These are phyloP conservation scores for Parmelia sp. DNA, from an alignment of 495 filamentous ascomycete genomes.

Conservation along the genomic window DNA sequence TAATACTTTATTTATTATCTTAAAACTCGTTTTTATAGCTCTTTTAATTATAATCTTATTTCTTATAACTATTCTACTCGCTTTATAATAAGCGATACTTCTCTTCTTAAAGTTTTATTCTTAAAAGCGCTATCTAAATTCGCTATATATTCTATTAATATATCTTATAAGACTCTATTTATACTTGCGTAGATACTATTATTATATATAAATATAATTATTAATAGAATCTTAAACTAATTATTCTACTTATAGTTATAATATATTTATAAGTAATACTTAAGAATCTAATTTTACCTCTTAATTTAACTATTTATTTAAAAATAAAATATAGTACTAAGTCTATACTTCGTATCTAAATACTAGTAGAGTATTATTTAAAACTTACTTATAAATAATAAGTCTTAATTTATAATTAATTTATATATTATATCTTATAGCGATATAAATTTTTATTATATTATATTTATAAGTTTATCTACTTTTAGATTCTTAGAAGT, in stretches of 20 bases:
- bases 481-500: background rate
- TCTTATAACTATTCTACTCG: too few relatives aligned
- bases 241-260: constrained; percentile 26
- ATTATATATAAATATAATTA: background rate
- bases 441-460: background rate
- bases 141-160: background rate
- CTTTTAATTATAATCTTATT: too few relatives aligned
- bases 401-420: background rate
- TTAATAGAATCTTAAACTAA: background rate
- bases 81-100: too few relatives aligned
- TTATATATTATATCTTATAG: background rate
- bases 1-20: background rate
- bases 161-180: background rate
- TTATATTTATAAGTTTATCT: background rate
- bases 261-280: constrained; percentile 25
- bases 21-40: background rate
- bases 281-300: constrained; percentile 21
- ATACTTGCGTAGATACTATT: background rate
- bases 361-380: background rate
- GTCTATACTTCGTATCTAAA: background rate
- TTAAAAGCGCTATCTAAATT: background rate
- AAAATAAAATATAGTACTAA: background rate
- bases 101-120: background rate
- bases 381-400: background rate
- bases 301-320: background rate